Percentiles rank a stretch among this genome's conserved stretches.
Evolutionary conservation across 2,329 filamentous ascomycete species (phyloP).

Genomic region (Aspergillus alliaceus): DNA sequence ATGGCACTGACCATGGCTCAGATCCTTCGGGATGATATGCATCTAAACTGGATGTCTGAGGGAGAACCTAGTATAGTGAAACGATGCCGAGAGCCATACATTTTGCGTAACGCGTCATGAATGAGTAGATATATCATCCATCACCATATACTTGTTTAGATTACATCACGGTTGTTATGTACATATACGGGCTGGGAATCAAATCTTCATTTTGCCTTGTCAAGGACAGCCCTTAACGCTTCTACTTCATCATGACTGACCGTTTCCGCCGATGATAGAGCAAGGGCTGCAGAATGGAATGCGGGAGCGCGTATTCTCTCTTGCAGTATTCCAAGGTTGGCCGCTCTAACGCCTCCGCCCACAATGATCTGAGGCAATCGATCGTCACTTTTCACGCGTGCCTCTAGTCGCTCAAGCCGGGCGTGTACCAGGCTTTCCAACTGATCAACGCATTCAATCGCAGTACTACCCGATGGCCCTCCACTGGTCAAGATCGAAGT

Average conservation of each 20-base stretch:
- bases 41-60: not conserved
- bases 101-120: not conserved
- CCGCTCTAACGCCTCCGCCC: constrained; percentile 52
- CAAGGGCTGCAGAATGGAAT: constrained; percentile 48
- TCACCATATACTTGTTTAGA: no score
- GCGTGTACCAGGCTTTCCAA: constrained; percentile 28
- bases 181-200: no score
- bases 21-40: not conserved
- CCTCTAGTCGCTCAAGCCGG: not conserved
- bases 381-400: not conserved
- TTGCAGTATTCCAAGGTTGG: constrained; percentile 41
- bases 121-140: no score
- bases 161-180: no score
- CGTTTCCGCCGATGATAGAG: not conserved
- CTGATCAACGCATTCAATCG: constrained; percentile 34
- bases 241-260: constrained; percentile 4
- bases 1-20: not conserved
- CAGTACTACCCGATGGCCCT: constrained; percentile 31
- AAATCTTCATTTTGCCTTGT: not conserved
- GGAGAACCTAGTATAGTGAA: not conserved
- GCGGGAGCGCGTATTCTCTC: constrained; percentile 28
- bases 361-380: constrained; percentile 45
- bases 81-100: not conserved
- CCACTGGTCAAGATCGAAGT: constrained; percentile 52
- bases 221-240: not conserved